phyloP scores from a whole-genome alignment of 1,139 yeast genomes.

The Suhomyces wounanorum region DNA sequence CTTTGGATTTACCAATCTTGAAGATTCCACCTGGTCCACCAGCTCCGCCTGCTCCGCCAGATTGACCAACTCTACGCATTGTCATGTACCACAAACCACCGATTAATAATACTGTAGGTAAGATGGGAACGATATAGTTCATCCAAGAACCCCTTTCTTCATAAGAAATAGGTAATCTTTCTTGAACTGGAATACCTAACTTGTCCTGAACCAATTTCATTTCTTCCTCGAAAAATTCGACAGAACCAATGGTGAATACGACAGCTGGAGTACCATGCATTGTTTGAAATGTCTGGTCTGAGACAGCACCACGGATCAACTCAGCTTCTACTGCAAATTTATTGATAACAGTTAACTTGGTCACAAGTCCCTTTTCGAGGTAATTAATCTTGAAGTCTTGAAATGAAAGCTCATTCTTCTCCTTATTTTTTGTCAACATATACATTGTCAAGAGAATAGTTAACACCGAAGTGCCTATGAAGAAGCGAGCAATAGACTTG shows the following conservation, averaged over 20 bases:
- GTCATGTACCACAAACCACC: constrained; percentile 75
- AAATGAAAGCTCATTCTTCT: constrained; percentile 63
- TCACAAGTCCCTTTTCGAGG: constrained; percentile 81
- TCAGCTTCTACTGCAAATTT: constrained; percentile 75
- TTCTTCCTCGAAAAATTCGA: constrained; percentile 71
- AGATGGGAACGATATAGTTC: constrained; percentile 56
- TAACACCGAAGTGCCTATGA: constrained; percentile 17
- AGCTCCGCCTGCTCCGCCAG: constrained; percentile 54
- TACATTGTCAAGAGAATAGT: constrained; percentile 18
- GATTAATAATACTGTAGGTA: constrained; percentile 70
- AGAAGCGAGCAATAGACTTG: constrained; percentile 21
- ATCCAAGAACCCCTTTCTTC: constrained; percentile 61
- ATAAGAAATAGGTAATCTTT: constrained; percentile 65
- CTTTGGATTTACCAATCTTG: constrained; percentile 83
- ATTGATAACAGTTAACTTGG: constrained; percentile 74
- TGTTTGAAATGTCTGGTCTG: constrained; percentile 43
- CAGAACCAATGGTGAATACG: constrained; percentile 70
- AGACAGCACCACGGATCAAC: constrained; percentile 59
- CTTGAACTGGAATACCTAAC: constrained; percentile 57
- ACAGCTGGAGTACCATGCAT: constrained; percentile 46
- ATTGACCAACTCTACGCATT: constrained; percentile 53
- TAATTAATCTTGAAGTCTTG: constrained; percentile 87
- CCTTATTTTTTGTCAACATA: constrained; percentile 20
- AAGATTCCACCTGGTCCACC: constrained; percentile 66
- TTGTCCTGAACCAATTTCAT: constrained; percentile 63